These are phyloP conservation scores for Pelargonium nanum DNA, from an alignment of 345 rosid species.

Conservation along the genomic window DNA sequence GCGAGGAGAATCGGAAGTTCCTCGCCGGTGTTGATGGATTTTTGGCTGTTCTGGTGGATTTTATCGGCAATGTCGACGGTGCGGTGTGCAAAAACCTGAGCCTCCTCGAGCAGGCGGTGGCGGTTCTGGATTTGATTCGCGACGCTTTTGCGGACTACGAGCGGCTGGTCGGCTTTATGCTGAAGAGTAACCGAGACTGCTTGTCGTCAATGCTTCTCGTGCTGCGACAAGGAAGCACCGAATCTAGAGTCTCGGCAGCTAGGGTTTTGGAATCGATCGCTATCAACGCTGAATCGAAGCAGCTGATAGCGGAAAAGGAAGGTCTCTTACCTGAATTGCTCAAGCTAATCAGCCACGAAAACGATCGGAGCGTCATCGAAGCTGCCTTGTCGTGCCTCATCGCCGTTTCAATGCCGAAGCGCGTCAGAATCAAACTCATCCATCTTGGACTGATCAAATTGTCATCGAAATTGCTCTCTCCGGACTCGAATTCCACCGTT, in stretches of 20 bases:
- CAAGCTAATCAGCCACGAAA: conserved; percentile 25
- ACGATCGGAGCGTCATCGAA: conserved; percentile 41
- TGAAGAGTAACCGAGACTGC: conserved; percentile 23
- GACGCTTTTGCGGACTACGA: conserved; percentile 26
- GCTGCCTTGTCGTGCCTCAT: conserved; percentile 46
- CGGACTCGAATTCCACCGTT: conserved; percentile 20
- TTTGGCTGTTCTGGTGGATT: conserved; percentile 36
- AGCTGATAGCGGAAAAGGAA: conserved; percentile 41
- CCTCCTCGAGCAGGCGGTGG: conserved; percentile 28
- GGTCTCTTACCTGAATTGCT: conserved; percentile 37
- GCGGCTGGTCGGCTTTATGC: conserved; percentile 27
- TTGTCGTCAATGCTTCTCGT: conserved; percentile 35
- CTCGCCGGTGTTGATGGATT: conserved; percentile 41
- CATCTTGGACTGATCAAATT: conserved; percentile 24
- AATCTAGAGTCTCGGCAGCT: conserved; percentile 43
- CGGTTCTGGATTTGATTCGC: conserved; percentile 32
- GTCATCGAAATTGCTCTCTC: conserved; percentile 33
- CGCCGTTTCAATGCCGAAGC: conserved; percentile 39
- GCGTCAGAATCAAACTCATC: conserved; percentile 38
- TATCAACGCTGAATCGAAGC: conserved; percentile 41
- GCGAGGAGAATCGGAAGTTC: conserved; percentile 47
- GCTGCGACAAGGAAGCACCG: conserved; percentile 33
- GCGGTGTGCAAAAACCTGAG: conserved; percentile 10
- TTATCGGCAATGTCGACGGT: conserved; percentile 27
- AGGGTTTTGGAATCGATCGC: conserved; percentile 51